Evolutionary conservation across 352 stramenopile genomes (phyloP), one percentile per base, ranked within the genome.

Genomic region (Pythium plurisporium): DNA sequence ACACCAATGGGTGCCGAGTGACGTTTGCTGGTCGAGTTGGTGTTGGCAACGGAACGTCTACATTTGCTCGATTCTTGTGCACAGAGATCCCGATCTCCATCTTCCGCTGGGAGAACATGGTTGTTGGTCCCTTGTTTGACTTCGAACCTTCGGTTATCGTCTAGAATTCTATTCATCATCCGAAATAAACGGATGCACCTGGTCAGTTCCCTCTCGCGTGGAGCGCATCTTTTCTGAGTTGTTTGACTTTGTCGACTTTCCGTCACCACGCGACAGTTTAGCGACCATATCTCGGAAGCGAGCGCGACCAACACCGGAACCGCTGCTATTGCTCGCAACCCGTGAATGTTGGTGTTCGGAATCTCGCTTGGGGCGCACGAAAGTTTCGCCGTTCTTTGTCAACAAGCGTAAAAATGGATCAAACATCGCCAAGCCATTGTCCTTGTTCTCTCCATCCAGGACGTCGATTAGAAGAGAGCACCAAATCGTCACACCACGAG

Each of bases 21-120:
- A 64, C 64, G 2, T 66, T 71, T 31, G 64, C 64, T 11, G 64
- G 64, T 0, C 55, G 62, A 12, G 54, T 69, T 8, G 49, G 63
- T 11, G 48, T 71, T 17, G 57, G 58, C 30, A 71, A 67, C 31
- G 64, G 64, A 5, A 67, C 57, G 1, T 54, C 52, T 2, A 33
- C 51, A 3, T 67, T 67, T 26, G 64, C 64, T 19, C 57, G 64
- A 20, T 71, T 71, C 37, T 33, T 71, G 22, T 47, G 53, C 46
- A 64, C 58, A 4, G 64, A 65, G n/a, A 71, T 71, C 37, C 64
- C 64, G 1, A 71, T 71, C 43, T 45, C 41, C 1, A 71, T 71
- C n/a, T 56, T 71, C 19, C 58, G 64, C 6, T 71, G 64, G 64
- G 64, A 71, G 43, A 64, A 55, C 31, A 64, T 62, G 34, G 56